Evolutionary conservation across 192 early-diverging fungal species (phyloP), one percentile per base, ranked within the genome.

Genomic region (Coemansia guatemalensis): DNA sequence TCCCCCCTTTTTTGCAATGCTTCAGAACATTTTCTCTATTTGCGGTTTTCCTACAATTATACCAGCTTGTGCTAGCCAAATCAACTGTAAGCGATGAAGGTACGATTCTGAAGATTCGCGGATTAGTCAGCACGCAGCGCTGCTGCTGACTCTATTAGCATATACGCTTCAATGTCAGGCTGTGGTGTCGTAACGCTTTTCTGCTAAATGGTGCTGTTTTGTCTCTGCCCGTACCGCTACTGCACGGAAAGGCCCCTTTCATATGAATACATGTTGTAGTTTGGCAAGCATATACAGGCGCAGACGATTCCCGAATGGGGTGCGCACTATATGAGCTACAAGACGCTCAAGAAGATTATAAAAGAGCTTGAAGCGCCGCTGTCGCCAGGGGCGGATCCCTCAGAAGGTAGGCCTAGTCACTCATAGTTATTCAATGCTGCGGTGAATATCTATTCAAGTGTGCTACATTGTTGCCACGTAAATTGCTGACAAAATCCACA

Each of bases 321-420:
- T 47, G 86, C 84, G 52, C 92, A 97, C 67, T 97, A 96, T 71
- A 87, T 99, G 81, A 93, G 90, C 85, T 99, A 99, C 85, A 99
- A 99, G 80, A 93, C 85, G 12, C 88, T 99, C 44, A 99, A 99
- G 81, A 97, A 97, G 82, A 94, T 99, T 41, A 97, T 99, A 71
- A 93, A 90, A 56, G 85, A 81, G 65, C 72, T 81, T 41, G 71
- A 79, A 59, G 78, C 83, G 22, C 83, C 81, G 33, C 82, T 83
- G 62, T 71, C 82, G 8, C 79, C 71, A 4, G 55, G 68, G 20
- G 33, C 60, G 17, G 71, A 52, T 44, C 62, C 62, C 12, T 64
- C 72, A n/a, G 78, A 81, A 48, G 70, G 70, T 72, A 66, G 60
- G 71, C 8, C 22, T 2, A 44, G 39, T 11, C 11, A 35, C 11